These are phyloP conservation scores for Arachnopeziza araneosa DNA, from an alignment of 2,329 filamentous ascomycete genomes.

Conservation along the genomic window DNA sequence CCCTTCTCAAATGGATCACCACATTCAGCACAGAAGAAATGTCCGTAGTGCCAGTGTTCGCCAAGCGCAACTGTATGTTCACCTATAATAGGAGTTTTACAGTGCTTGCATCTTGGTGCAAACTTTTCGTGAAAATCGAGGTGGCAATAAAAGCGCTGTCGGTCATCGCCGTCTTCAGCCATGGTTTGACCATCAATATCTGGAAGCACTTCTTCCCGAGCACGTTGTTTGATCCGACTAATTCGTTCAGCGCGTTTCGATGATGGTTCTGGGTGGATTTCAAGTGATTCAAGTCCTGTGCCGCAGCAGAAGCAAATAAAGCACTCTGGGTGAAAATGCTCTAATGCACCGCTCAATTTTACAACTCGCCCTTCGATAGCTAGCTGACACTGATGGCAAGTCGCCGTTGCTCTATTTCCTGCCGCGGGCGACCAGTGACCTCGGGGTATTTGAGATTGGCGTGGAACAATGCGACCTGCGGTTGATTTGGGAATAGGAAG, in stretches of 20 bases:
- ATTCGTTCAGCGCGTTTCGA: constrained; percentile 64
- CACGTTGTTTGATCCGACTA: constrained; percentile 63
- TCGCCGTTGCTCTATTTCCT: constrained; percentile 54
- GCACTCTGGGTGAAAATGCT: constrained; percentile 88
- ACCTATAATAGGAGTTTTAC: constrained; percentile 92
- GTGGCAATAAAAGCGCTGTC: constrained; percentile 88
- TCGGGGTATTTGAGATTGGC: constrained; percentile 20
- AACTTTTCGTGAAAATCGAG: constrained; percentile 97
- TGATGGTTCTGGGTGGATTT: constrained; percentile 90
- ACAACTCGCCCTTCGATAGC: constrained; percentile 90
- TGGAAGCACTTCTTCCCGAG: constrained; percentile 50
- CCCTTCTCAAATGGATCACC: constrained; percentile 83
- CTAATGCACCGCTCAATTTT: constrained; percentile 63
- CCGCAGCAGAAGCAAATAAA: constrained; percentile 86
- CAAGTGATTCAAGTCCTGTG: constrained; percentile 85
- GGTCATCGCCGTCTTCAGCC: constrained; percentile 66
- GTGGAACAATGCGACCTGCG: constrained; percentile 10
- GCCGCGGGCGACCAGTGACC: constrained; percentile 54
- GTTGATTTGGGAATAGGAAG: constrained; percentile 35
- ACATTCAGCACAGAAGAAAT: constrained; percentile 99
- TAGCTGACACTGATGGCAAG: constrained; percentile 77
- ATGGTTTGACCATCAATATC: constrained; percentile 59
- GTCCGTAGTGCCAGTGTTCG: constrained; percentile 92
- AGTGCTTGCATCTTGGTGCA: constrained; percentile 89
- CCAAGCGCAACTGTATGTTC: constrained; percentile 93